Evolutionary conservation across 371 early-diverging fungal genomes (phyloP), one percentile per base, ranked within the genome.

Genomic region (Zychaea mexicana): DNA sequence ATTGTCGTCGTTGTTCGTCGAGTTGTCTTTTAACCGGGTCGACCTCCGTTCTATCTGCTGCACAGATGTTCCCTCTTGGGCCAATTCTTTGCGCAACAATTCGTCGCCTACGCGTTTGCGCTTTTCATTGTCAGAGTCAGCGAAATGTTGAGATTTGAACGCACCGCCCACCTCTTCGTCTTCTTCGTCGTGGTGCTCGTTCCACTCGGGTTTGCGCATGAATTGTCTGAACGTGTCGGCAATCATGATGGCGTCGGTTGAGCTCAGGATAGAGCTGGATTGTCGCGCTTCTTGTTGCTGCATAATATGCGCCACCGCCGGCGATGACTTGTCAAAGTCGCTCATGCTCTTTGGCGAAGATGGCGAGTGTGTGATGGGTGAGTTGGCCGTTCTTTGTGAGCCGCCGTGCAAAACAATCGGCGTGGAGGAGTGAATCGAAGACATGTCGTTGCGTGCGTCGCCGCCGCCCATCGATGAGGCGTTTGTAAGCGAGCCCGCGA

Each of bases 161-260:
- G 49, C n/a, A 45, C 19, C 19, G 17, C 45, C 45, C 5, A 17
- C 58, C 36, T 60, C 47, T 12, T 66, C 66, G 17, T 67, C 66
- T 39, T 68, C 65, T 39, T 72, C 67, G 26, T 76, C 74, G 8
- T 68, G 53, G 33, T 66, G 66, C 52, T 78, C 82, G 45, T 71
- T 77, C 83, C 83, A 82, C 36, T 79, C 80, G 15, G 83, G 83
- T 60, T 82, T 82, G 59, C 83, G 74, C 80, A 82, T 76, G 31
- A 76, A 74, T 38, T 79, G 78, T 33, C 83, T 67, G 54, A 82
- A 82, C 1, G 80, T 82, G 45, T 82, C 83, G 13, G 80, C 83
- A 33, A 82, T 79, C 80, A 82, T 71, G 12, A 82, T 30, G 0
- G 83, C 83, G 61, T 82, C 83, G 36, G 76, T 79, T 17, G 80